Evolutionary conservation across 1,284 basidiomycete genomes (phyloP).

Genomic region (Trichosporon sp.): DNA sequence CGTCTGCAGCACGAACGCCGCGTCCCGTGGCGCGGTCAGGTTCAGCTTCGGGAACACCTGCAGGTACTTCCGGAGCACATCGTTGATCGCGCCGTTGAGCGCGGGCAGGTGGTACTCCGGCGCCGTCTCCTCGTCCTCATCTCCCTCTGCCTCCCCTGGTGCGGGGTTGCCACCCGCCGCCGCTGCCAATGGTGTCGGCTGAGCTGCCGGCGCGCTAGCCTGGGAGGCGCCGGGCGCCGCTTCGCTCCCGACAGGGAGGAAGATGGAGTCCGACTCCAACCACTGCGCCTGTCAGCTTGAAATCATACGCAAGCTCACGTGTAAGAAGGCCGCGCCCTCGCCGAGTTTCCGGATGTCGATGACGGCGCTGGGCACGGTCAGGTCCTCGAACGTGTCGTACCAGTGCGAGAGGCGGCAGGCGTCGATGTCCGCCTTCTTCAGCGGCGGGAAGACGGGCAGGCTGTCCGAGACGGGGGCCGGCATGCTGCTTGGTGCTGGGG

Average conservation of each 20-base stretch:
- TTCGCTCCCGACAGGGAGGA: constrained; percentile 57
- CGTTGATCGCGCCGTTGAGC: constrained; percentile 68
- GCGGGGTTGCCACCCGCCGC: not conserved
- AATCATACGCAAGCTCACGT: constrained; percentile 53
- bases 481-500: constrained; percentile 8
- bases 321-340: constrained; percentile 75
- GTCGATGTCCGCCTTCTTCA: constrained; percentile 41
- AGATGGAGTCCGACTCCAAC: constrained; percentile 30
- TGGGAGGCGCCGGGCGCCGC: too few species aligned
- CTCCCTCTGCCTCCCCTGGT: not conserved
- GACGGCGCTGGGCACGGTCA: constrained; percentile 72
- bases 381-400: constrained; percentile 69
- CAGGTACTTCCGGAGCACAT: constrained; percentile 61
- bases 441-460: constrained; percentile 9
- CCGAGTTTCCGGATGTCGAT: constrained; percentile 76
- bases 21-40: constrained; percentile 88
- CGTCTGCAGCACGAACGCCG: constrained; percentile 77
- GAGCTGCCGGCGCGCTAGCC: not conserved
- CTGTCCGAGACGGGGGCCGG: constrained; percentile 10
- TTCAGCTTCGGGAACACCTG: constrained; percentile 94
- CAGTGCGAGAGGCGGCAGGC: constrained; percentile 81
- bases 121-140: constrained; percentile 8
- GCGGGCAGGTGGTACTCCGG: constrained; percentile 59
- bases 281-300: constrained; percentile 20
- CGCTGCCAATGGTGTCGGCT: not conserved